Conservation (phyloP, 225 moss, liverwort and hornwort species). For the Thuidium tamariscinum region DNA sequence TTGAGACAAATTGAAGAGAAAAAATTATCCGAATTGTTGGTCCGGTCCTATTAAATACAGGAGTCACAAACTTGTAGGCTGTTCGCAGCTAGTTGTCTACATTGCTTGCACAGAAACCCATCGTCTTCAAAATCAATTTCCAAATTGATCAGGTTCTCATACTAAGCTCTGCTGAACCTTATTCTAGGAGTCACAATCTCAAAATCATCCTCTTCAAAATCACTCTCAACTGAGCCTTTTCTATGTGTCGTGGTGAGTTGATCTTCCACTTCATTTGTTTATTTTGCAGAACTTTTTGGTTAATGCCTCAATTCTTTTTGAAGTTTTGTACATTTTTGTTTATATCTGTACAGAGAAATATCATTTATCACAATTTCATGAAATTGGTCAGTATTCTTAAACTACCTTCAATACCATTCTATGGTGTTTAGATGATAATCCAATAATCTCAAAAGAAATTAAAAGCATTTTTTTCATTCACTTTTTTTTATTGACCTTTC, state of each 20-base stretch:
- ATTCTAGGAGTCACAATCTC: background rate
- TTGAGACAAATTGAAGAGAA: background rate
- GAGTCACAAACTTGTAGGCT: constrained; percentile 17
- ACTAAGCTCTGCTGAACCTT: constrained; percentile 26
- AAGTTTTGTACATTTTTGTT: too few species aligned
- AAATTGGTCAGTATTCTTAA: too few species aligned
- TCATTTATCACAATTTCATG: too few species aligned
- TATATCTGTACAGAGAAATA: too few species aligned
- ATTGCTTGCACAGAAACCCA: constrained; percentile 16
- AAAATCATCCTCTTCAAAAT: constrained; percentile 8
- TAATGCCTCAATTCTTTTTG: too few species aligned
- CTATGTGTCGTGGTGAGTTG: background rate
- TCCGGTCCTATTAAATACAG: constrained; percentile 11
- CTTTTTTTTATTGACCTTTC: too few species aligned
- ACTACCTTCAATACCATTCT: too few species aligned
- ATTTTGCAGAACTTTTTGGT: too few species aligned
- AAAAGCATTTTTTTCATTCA: too few species aligned
- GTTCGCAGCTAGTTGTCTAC: constrained; percentile 5
- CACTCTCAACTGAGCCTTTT: background rate
- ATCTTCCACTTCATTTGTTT: too few species aligned
- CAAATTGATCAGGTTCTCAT: constrained; percentile 6
- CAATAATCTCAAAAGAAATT: too few species aligned
- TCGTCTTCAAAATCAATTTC: constrained; percentile 9
- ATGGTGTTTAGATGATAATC: too few species aligned
- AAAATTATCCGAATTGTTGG: background rate